These are phyloP conservation scores for Pleurotus giganteus DNA, from an alignment of 768 basidiomycete genomes.

Conservation along the genomic window DNA sequence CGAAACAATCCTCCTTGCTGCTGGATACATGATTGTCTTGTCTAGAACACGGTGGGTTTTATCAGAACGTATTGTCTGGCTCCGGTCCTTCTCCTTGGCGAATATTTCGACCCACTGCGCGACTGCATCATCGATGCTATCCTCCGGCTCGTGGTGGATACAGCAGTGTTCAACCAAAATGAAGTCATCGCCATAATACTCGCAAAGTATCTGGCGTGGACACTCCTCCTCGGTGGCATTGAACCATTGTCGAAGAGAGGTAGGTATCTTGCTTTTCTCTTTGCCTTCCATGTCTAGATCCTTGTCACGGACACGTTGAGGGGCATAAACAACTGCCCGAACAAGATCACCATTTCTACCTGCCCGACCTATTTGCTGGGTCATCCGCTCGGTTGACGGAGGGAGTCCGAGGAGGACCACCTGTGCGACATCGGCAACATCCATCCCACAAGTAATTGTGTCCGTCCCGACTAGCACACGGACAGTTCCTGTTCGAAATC, in stretches of 20 bases:
- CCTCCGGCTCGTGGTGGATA: neutral
- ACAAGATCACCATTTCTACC: constrained; percentile 9
- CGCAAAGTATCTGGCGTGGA: neutral
- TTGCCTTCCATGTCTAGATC: neutral
- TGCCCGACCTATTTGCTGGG: neutral
- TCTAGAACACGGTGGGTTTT: no score
- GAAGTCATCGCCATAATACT: neutral
- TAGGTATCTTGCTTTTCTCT: neutral
- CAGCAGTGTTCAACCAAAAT: neutral
- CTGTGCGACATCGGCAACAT: constrained; percentile 14
- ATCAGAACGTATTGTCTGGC: no score
- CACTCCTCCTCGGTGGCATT: neutral
- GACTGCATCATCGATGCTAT: no score
- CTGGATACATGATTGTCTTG: no score
- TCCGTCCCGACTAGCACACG: neutral
- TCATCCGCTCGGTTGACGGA: neutral
- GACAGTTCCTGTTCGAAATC: neutral
- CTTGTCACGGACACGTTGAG: constrained; percentile 17
- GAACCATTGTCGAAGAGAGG: neutral
- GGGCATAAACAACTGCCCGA: constrained; percentile 20
- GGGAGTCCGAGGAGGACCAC: constrained; percentile 9
- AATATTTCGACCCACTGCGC: no score
- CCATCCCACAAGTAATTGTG: constrained; percentile 13
- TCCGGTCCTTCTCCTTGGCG: no score
- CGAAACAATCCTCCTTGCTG: no score